Percentiles rank a stretch among this genome's conserved stretches.
These are phyloP conservation scores for Aquanectria penicillioides DNA, from an alignment of 2,329 filamentous ascomycete species.

Conservation along the genomic window DNA sequence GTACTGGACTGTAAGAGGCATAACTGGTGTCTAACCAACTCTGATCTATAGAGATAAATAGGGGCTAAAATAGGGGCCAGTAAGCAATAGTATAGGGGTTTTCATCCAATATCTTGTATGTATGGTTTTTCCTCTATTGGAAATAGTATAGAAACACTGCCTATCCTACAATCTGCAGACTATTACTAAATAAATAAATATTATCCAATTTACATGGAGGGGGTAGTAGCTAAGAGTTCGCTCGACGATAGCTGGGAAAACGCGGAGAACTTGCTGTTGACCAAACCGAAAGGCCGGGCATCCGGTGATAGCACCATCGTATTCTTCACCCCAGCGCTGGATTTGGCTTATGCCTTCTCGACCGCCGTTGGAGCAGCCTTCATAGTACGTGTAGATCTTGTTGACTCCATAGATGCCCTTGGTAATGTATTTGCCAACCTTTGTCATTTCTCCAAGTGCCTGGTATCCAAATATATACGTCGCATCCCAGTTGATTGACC, in stretches of 20 bases:
- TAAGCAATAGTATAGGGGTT: too few species aligned
- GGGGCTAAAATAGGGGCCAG: too few species aligned
- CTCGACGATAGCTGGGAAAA: slow-evolving; percentile 49
- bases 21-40: too few species aligned
- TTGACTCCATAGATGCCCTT: slow-evolving; percentile 47
- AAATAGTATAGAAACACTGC: too few species aligned
- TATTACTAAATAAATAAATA: too few species aligned
- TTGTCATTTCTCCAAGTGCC: slow-evolving; percentile 59
- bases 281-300: slow-evolving; percentile 43
- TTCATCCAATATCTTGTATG: too few species aligned
- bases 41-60: too few species aligned
- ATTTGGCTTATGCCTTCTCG: slow-evolving; percentile 52
- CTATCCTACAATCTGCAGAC: too few species aligned
- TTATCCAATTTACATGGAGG: slow-evolving; percentile 56
- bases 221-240: slow-evolving; percentile 49
- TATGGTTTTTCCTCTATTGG: too few species aligned
- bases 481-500: slow-evolving; percentile 61
- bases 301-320: slow-evolving; percentile 28
- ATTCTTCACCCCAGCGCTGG: slow-evolving; percentile 30
- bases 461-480: slow-evolving; percentile 62
- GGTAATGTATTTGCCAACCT: slow-evolving; percentile 56
- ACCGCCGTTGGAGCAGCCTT: slow-evolving; percentile 59
- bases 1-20: too few species aligned
- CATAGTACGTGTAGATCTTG: slow-evolving; percentile 62
- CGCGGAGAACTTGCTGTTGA: slow-evolving; percentile 55